Percentiles rank a stretch among this genome's conserved stretches.
These are phyloP conservation scores for Physcomitrium patens DNA, from an alignment of 225 moss, liverwort and hornwort species.

Conservation along the genomic window DNA sequence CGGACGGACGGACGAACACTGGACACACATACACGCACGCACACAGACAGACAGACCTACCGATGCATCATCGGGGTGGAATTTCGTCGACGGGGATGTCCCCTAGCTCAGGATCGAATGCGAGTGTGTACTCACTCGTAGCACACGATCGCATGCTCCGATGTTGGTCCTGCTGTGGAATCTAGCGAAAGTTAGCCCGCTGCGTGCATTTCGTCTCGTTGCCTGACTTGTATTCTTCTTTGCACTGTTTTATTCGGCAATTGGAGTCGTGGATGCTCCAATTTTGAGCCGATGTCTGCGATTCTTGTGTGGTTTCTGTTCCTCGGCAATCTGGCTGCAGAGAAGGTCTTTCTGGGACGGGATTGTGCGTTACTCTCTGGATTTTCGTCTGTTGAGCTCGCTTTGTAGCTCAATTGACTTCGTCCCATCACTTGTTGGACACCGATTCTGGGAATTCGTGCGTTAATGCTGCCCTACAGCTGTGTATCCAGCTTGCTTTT, in stretches of 20 bases:
- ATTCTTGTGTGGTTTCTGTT: background rate
- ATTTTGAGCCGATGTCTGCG: background rate
- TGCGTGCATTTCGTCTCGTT: background rate
- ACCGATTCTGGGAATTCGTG: background rate
- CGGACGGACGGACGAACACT: no score
- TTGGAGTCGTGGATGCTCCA: background rate
- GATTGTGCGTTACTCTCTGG: conserved; percentile 4
- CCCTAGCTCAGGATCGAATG: no score
- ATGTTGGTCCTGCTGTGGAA: no score
- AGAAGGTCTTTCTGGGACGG: background rate
- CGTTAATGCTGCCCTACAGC: background rate
- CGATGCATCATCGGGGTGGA: no score
- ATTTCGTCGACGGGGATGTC: no score
- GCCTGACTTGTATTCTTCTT: no score
- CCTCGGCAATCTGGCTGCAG: conserved; percentile 3
- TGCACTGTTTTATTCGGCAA: background rate
- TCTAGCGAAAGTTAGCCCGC: conserved; percentile 3
- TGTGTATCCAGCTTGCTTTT: background rate
- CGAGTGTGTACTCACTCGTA: no score
- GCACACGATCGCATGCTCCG: no score
- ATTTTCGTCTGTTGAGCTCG: conserved; percentile 8
- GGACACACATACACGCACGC: no score
- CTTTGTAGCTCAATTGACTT: conserved; percentile 25
- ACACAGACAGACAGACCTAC: no score
- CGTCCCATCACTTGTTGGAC: background rate